phyloP scores from a whole-genome alignment of 192 early-diverging fungal genomes.

The Linnemannia elongata region DNA sequence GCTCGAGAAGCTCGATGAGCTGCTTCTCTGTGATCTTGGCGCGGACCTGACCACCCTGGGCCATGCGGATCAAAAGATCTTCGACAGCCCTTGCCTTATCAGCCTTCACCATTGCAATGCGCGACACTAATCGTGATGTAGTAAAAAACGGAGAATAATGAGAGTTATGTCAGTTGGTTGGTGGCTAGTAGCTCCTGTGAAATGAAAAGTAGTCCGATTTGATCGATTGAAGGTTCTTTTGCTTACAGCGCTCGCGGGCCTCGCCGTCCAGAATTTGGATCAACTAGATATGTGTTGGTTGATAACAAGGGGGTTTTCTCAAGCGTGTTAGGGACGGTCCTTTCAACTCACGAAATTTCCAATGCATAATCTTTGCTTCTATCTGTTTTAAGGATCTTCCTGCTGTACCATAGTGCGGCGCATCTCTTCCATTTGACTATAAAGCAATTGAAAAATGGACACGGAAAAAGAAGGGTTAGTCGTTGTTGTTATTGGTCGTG shows the following conservation, averaged over 20 bases:
- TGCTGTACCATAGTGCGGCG: conserved; percentile 77
- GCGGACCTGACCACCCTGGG: conserved; percentile 83
- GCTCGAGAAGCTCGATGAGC: conserved; percentile 87
- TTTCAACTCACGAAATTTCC: neutral
- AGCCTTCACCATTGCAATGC: conserved; percentile 91
- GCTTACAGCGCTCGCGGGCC: conserved; percentile 85
- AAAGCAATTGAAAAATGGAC: neutral
- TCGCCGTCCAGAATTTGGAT: conserved; percentile 84
- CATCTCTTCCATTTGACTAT: conserved; percentile 89
- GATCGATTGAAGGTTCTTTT: neutral
- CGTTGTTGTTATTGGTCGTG: neutral
- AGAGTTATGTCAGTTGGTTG: neutral
- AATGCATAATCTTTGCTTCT: neutral
- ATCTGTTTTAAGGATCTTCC: neutral
- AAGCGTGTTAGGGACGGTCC: neutral
- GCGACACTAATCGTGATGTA: conserved; percentile 70
- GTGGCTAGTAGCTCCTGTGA: neutral
- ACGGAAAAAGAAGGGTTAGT: neutral
- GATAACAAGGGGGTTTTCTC: neutral
- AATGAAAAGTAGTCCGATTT: too few relatives aligned
- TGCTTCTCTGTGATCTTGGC: conserved; percentile 86
- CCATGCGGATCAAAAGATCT: conserved; percentile 93
- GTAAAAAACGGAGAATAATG: neutral
- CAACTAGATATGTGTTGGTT: conserved; percentile 61
- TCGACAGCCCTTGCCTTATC: conserved; percentile 92